A percentile compares a stretch with the other conserved stretches of the same genome.
Evolutionary conservation across 305 asterid species (phyloP).

Genomic region (Lippia alba): DNA sequence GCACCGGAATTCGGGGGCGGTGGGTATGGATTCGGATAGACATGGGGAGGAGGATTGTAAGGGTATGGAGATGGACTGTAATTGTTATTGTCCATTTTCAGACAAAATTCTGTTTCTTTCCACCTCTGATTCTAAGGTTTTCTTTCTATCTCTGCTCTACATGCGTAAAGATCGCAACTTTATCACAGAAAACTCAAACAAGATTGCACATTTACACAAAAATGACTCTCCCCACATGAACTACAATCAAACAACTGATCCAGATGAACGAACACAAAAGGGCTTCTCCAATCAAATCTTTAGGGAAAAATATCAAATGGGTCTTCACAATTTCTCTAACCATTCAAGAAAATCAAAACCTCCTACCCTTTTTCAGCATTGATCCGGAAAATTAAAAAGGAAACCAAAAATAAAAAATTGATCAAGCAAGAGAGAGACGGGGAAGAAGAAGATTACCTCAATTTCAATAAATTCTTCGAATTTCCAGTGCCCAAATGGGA

Average conservation of each 20-base stretch:
- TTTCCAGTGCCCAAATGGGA: conserved; percentile 22
- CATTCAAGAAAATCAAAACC: conserved; percentile 9
- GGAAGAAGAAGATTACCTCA: conserved; percentile 35
- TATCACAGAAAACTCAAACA: conserved; percentile 26
- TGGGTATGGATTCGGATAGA: conserved; percentile 62
- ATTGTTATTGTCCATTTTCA: conserved; percentile 58
- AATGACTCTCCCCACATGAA: conserved; percentile 10
- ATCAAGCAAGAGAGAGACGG: conserved; percentile 11
- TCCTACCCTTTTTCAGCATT: conserved; percentile 20
- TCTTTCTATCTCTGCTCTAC: background rate
- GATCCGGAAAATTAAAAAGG: conserved; percentile 13
- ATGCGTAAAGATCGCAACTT: conserved; percentile 27
- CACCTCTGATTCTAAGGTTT: conserved; percentile 15
- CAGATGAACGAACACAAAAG: conserved; percentile 18
- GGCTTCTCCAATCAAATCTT: conserved; percentile 13
- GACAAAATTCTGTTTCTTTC: conserved; percentile 25
- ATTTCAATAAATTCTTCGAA: conserved; percentile 1
- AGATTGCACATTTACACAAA: conserved; percentile 29
- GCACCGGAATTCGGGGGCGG: conserved; percentile 47
- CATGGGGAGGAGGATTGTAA: conserved; percentile 51
- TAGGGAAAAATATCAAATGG: conserved; percentile 26
- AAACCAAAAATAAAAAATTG: background rate
- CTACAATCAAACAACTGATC: conserved; percentile 25
- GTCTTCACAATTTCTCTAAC: conserved; percentile 19
- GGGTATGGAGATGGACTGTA: conserved; percentile 63